Conservation (phyloP, 768 basidiomycete genomes). For the Inosperma sp. region DNA sequence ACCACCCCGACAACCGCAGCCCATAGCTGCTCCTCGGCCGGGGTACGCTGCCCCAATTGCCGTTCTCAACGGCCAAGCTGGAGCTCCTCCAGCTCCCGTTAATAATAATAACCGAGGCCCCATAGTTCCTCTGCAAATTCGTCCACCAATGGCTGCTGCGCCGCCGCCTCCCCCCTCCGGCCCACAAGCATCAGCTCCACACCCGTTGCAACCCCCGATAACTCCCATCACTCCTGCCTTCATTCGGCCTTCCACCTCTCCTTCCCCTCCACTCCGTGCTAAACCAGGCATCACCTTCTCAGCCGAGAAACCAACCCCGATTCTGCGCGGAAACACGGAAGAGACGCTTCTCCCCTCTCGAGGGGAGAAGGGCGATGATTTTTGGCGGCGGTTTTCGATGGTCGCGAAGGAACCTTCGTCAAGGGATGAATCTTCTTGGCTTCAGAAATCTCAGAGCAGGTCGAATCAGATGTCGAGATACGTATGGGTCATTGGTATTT, state of each 20-base stretch:
- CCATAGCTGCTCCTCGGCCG: slow-evolving; percentile 65
- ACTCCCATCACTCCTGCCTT: slow-evolving; percentile 80
- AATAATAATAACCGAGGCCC: slow-evolving; percentile 29
- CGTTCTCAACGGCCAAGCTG: slow-evolving; percentile 52
- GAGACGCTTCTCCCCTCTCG: slow-evolving; percentile 62
- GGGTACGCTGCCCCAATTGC: slow-evolving; percentile 71
- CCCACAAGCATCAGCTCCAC: slow-evolving; percentile 34
- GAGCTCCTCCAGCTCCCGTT: slow-evolving; percentile 31
- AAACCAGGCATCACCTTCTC: slow-evolving; percentile 40
- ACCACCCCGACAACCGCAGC: slow-evolving; percentile 22
- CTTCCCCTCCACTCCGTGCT: background rate
- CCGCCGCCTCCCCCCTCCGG: slow-evolving; percentile 8
- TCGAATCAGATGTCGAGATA: slow-evolving; percentile 52
- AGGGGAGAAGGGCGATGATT: slow-evolving; percentile 75
- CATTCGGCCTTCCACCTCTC: slow-evolving; percentile 47
- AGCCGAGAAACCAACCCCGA: slow-evolving; percentile 35
- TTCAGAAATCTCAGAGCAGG: slow-evolving; percentile 56
- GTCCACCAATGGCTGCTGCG: slow-evolving; percentile 12
- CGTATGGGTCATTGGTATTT: slow-evolving; percentile 66
- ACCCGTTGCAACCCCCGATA: slow-evolving; percentile 70
- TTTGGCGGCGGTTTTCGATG: slow-evolving; percentile 85
- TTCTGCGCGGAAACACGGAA: slow-evolving; percentile 66
- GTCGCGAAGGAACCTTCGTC: slow-evolving; percentile 52
- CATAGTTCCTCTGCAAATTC: slow-evolving; percentile 19
- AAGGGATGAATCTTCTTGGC: slow-evolving; percentile 49